Evolutionary conservation across 2,329 filamentous ascomycete genomes (phyloP).

Genomic region (Epichloe baconii): DNA sequence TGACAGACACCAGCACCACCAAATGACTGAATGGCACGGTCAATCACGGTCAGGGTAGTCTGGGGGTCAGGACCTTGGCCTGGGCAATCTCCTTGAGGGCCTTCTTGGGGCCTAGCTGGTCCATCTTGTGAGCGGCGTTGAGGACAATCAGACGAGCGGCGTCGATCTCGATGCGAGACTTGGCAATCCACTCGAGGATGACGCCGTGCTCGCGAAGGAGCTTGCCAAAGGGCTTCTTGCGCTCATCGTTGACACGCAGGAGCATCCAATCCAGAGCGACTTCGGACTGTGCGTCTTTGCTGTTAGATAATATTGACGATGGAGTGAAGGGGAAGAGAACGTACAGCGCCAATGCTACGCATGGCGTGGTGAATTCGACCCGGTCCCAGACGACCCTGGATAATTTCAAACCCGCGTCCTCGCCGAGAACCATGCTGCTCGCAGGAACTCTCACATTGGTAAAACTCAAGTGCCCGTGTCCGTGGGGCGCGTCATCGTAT

Average conservation of each 20-base stretch:
- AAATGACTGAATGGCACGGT: slow-evolving; percentile 86
- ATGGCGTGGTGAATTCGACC: slow-evolving; percentile 97
- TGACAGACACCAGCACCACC: slow-evolving; percentile 85
- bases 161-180: slow-evolving; percentile 87
- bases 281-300: slow-evolving; percentile 46
- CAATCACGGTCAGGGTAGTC: slow-evolving; percentile 74
- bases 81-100: slow-evolving; percentile 88
- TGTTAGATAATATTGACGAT: not conserved
- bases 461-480: slow-evolving; percentile 87
- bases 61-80: slow-evolving; percentile 81
- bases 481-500: slow-evolving; percentile 96
- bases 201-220: slow-evolving; percentile 79
- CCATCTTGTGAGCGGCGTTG: slow-evolving; percentile 92
- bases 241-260: slow-evolving; percentile 81
- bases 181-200: slow-evolving; percentile 88
- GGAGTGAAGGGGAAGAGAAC: slow-evolving; percentile 13
- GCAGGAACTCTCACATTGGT: slow-evolving; percentile 78
- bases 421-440: slow-evolving; percentile 76
- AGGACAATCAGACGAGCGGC: slow-evolving; percentile 79
- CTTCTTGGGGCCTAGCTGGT: slow-evolving; percentile 74
- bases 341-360: slow-evolving; percentile 75
- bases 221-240: slow-evolving; percentile 85
- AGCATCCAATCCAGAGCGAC: slow-evolving; percentile 90
- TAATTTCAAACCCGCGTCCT: slow-evolving; percentile 93
- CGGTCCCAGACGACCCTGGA: slow-evolving; percentile 89